Evolutionary conservation across 2,329 filamentous ascomycete species (phyloP), one percentile per base, ranked within the genome.

Genomic region (Claviceps fusiformis): DNA sequence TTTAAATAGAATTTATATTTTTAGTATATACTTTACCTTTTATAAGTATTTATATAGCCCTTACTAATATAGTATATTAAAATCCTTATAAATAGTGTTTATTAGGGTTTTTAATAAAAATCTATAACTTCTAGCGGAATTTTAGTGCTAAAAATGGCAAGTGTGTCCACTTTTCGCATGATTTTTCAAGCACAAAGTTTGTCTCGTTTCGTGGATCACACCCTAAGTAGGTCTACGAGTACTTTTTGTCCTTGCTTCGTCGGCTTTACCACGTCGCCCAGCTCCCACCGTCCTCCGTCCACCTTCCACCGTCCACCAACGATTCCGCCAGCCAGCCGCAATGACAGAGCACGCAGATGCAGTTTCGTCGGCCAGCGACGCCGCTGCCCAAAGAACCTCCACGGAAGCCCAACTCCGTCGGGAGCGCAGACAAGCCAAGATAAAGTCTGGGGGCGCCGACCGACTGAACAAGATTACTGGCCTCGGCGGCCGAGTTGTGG

Each of bases 351-450:
- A 59, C 46, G 60, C 62, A 31, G 61, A 54, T 2, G 51, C 54
- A 47, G 41, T 53, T 41, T 54, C 65, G 46, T 68, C 66, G 15
- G 63, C 69, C 29, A 62, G 57, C 66, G 75, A 79, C 57, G 51
- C 55, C 31, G 50, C 72, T 2, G 73, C 77, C 15, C 71, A 74
- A 57, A 71, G 78, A 58, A 79, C 80, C 3, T 71, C 76, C 31
- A 81, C 85, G 59, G 83, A 89, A 69, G 84, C 85, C 43, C 82
- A 87, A 50, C 75, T 89, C 56, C 85, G 88, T 62, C 88, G 89
- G 68, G 87, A 91, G 68, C 82, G 86, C 44, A 80, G 87, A 51
- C 85, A 89, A 67, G 87, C 86, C 56, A 92, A 91, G 75, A 83
- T 91, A 70, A 81, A 79, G 63, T 81, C 83, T 52, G 83, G 85